These are phyloP conservation scores for Naganishia sp. DNA, from an alignment of 1,284 basidiomycete species.

Conservation along the genomic window DNA sequence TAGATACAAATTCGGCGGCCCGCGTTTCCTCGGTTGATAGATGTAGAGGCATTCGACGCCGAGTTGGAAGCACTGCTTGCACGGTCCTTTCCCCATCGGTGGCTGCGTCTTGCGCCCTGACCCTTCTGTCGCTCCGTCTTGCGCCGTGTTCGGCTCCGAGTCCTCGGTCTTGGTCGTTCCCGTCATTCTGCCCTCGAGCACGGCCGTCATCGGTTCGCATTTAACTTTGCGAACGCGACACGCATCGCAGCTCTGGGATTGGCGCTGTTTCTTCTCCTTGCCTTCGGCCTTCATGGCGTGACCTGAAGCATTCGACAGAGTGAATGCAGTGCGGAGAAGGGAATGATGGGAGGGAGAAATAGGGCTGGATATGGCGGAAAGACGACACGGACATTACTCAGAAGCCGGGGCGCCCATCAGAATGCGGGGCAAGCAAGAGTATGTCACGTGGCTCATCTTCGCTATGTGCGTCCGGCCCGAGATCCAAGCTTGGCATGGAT, in stretches of 20 bases:
- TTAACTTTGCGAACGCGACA: conserved; percentile 32
- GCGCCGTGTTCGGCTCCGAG: neutral
- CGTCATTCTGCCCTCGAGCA: neutral
- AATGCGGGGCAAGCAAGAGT: no score
- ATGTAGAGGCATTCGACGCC: conserved; percentile 64
- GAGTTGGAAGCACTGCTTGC: conserved; percentile 31
- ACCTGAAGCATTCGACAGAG: neutral
- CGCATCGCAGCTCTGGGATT: conserved; percentile 28
- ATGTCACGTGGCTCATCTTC: no score
- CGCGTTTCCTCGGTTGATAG: conserved; percentile 86
- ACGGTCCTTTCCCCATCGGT: neutral
- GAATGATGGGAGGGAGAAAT: neutral
- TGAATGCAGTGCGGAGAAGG: neutral
- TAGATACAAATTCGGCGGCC: conserved; percentile 80
- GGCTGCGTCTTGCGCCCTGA: neutral
- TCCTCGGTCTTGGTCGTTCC: neutral
- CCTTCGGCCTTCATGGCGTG: conserved; percentile 17
- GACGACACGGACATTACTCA: no score
- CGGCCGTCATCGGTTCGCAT: conserved; percentile 7
- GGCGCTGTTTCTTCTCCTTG: conserved; percentile 24
- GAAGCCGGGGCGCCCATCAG: no score
- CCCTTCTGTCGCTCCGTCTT: neutral
- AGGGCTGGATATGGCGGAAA: neutral
- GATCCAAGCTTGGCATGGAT: no score
- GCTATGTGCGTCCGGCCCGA: no score